These are phyloP conservation scores for Flaveria linearis DNA, from an alignment of 129 eudicot species.

Conservation along the genomic window DNA sequence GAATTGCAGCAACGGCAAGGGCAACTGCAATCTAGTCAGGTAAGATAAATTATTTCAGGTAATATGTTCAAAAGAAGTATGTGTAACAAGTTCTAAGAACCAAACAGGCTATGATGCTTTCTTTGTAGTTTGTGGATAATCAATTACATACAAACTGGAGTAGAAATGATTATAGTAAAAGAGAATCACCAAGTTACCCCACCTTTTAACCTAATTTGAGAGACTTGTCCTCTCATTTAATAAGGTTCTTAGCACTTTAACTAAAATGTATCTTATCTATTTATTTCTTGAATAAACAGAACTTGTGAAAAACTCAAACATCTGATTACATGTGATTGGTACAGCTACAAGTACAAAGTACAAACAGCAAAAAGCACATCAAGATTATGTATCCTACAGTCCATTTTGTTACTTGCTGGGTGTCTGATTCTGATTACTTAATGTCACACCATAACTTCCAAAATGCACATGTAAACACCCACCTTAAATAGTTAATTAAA, in stretches of 20 bases:
- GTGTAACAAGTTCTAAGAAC: not conserved
- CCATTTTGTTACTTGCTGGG: conserved; percentile 2
- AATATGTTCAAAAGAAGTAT: not conserved
- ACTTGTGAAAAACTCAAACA: not conserved
- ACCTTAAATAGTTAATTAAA: too few species aligned
- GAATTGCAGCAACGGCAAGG: conserved; percentile 99
- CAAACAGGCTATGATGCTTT: not conserved
- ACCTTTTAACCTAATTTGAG: not conserved
- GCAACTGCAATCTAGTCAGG: conserved; percentile 94
- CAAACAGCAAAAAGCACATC: not conserved
- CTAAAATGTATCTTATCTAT: not conserved
- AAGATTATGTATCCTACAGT: not conserved
- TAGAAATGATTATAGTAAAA: not conserved
- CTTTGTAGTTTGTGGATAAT: not conserved
- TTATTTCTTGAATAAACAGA: not conserved
- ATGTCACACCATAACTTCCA: not conserved
- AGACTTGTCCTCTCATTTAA: not conserved
- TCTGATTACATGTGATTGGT: not conserved
- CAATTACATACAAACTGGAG: not conserved
- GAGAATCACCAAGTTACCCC: not conserved
- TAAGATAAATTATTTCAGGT: conserved; percentile 21
- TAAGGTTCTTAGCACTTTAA: conserved; percentile 1
- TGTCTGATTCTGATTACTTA: not conserved
- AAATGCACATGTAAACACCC: not conserved
- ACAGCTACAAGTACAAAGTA: not conserved